phyloP scores from a whole-genome alignment of 2,329 filamentous ascomycete genomes.

The Fusarium sp. region DNA sequence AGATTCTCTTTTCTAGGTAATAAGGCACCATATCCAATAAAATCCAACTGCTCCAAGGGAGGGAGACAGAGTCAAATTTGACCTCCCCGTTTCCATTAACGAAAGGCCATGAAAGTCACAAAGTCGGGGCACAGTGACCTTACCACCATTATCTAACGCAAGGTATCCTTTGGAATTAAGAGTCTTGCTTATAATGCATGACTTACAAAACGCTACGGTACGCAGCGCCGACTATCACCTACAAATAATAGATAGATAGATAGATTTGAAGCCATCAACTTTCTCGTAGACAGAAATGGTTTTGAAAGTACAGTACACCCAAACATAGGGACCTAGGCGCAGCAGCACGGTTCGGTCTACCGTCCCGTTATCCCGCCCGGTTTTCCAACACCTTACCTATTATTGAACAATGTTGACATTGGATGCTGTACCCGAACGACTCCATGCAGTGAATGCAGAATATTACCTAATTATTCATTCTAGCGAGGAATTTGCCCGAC shows the following conservation, averaged over 20 bases:
- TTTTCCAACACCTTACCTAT: background rate
- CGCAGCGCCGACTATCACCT: background rate
- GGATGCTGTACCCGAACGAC: background rate
- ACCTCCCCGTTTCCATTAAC: background rate
- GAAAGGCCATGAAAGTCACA: background rate
- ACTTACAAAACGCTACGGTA: no score
- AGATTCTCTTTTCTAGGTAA: background rate
- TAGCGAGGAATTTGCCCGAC: slow-evolving; percentile 17
- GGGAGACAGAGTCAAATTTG: slow-evolving; percentile 13
- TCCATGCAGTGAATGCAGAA: background rate
- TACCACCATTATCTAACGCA: background rate
- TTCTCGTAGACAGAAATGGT: no score
- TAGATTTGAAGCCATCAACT: no score
- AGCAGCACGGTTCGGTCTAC: background rate
- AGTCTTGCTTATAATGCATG: background rate
- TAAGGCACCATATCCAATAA: no score
- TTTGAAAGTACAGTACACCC: no score
- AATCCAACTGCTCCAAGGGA: background rate
- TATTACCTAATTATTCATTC: no score
- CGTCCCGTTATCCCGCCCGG: slow-evolving; percentile 1
- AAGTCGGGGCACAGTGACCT: background rate
- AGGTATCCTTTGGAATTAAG: background rate
- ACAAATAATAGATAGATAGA: background rate
- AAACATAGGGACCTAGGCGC: background rate
- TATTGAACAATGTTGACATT: background rate